Evolutionary conservation across 1,284 basidiomycete species (phyloP).

Genomic region (Ceratobasidium papillatum): DNA sequence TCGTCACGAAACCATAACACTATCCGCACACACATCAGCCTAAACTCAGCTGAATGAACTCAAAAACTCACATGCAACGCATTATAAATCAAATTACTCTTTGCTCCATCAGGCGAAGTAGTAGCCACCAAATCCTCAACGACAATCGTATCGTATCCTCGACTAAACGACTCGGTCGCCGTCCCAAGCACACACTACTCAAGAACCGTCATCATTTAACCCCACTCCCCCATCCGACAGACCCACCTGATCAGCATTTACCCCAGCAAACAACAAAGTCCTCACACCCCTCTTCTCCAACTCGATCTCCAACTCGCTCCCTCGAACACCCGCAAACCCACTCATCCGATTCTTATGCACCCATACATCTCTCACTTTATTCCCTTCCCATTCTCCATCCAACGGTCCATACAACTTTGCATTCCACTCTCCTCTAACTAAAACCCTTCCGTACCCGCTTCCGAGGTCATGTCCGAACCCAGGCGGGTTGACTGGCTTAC

Average conservation of each 20-base stretch:
- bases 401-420: constrained; percentile 68
- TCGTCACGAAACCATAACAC: constrained; percentile 37
- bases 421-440: constrained; percentile 68
- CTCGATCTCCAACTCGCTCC: constrained; percentile 66
- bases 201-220: neutral
- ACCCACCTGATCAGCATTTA: constrained; percentile 66
- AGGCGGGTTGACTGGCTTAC: constrained; percentile 57
- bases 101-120: constrained; percentile 27
- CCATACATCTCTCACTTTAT: constrained; percentile 66
- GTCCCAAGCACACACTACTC: constrained; percentile 45
- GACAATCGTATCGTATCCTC: constrained; percentile 33
- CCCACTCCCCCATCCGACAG: neutral
- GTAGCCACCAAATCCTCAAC: constrained; percentile 37
- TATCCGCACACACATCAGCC: neutral
- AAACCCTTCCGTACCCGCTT: constrained; percentile 63
- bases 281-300: constrained; percentile 69
- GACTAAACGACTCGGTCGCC: constrained; percentile 26
- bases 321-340: constrained; percentile 67
- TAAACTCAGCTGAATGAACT: neutral
- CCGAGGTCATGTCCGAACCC: constrained; percentile 68
- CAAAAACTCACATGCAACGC: constrained; percentile 20
- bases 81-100: constrained; percentile 33
- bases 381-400: constrained; percentile 63
- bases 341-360: constrained; percentile 79
- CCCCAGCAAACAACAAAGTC: constrained; percentile 69